Evolutionary conservation across 371 early-diverging fungal species (phyloP).

Genomic region (Lichtheimia ramosa): DNA sequence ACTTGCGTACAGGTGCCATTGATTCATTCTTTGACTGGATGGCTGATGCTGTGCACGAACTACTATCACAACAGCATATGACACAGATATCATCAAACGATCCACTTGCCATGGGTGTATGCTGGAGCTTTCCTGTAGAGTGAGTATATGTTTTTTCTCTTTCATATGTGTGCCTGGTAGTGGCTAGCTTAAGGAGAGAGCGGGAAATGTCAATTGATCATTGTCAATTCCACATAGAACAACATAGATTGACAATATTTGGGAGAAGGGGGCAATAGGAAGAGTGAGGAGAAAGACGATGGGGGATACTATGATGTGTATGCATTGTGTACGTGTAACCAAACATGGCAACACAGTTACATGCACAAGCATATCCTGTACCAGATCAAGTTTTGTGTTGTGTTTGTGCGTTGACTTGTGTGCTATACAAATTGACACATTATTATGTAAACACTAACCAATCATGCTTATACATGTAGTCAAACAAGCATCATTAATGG

Average conservation of each 20-base stretch:
- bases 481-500: conserved; percentile 79
- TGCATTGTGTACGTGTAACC: neutral
- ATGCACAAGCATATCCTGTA: neutral
- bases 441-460: neutral
- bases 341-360: neutral
- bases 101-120: conserved; percentile 48
- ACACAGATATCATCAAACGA: conserved; percentile 22
- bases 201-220: too few relatives aligned
- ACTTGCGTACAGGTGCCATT: conserved; percentile 62
- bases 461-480: conserved; percentile 17
- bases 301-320: too few relatives aligned
- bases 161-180: neutral
- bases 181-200: too few relatives aligned
- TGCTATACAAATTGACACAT: neutral
- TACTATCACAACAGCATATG: conserved; percentile 17
- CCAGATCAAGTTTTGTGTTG: too few relatives aligned
- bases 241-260: too few relatives aligned
- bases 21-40: conserved; percentile 88
- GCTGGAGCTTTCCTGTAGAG: conserved; percentile 53
- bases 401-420: too few relatives aligned
- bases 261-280: too few relatives aligned
- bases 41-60: conserved; percentile 60
- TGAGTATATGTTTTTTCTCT: conserved; percentile 19
- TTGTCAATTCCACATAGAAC: too few relatives aligned
- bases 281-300: too few relatives aligned